Conservation (phyloP, 2,329 filamentous ascomycete genomes). For the Ploettnerulaceae sp. region DNA sequence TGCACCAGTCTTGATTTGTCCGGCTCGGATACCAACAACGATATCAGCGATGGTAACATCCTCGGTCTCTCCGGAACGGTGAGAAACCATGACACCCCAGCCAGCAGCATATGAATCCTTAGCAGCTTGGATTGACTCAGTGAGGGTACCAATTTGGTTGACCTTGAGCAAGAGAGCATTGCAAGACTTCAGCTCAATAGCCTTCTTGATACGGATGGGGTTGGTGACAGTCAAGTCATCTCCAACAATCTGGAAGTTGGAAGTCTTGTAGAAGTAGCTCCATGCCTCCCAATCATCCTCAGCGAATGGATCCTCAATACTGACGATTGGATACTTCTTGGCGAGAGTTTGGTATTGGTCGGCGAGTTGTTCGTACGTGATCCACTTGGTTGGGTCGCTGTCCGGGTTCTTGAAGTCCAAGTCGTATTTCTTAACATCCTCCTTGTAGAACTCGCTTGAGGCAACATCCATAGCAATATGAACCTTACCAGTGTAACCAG, state of each 20-base stretch:
- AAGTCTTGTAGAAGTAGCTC: constrained; percentile 99
- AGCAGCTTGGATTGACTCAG: constrained; percentile 97
- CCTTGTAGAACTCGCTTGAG: constrained; percentile 99
- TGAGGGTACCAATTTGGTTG: constrained; percentile 99
- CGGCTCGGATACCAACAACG: constrained; percentile 90
- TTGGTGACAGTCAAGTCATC: constrained; percentile 99
- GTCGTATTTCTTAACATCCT: constrained; percentile 97
- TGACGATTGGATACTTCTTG: constrained; percentile 97
- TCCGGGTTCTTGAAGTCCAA: constrained; percentile 99
- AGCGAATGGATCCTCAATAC: constrained; percentile 97
- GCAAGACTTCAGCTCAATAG: constrained; percentile 97
- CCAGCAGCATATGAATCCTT: constrained; percentile 94
- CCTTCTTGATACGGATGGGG: constrained; percentile 98
- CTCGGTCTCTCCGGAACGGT: constrained; percentile 98
- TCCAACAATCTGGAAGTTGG: constrained; percentile 96
- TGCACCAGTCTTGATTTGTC: constrained; percentile 98
- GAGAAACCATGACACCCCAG: constrained; percentile 99
- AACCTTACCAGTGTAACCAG: constrained; percentile 92
- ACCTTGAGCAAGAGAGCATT: constrained; percentile 98
- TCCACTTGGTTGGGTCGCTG: constrained; percentile 92
- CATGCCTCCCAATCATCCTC: constrained; percentile 99
- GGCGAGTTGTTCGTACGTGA: constrained; percentile 97
- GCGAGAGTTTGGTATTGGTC: constrained; percentile 81
- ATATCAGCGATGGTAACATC: constrained; percentile 99
- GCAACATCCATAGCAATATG: constrained; percentile 99